Evolutionary conservation across 495 filamentous ascomycete species (phyloP).

Genomic region (Neurospora hispaniola): DNA sequence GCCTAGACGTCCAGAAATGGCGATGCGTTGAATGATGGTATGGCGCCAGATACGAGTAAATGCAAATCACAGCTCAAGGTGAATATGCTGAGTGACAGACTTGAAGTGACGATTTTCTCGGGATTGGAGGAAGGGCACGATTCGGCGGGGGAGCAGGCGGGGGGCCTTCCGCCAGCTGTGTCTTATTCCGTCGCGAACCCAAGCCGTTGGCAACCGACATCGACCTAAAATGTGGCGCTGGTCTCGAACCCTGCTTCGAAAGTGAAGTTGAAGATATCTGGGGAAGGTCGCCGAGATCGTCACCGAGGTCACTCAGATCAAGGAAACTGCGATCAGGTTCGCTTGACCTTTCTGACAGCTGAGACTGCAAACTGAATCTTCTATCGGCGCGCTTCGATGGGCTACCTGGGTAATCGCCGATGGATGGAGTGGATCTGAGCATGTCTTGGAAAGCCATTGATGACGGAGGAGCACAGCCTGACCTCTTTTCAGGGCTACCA

Average conservation of each 20-base stretch:
- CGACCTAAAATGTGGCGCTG: constrained; percentile 20
- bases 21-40: neutral
- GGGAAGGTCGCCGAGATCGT: constrained; percentile 3
- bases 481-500: neutral
- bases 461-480: neutral
- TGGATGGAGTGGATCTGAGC: constrained; percentile 13
- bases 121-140: constrained; percentile 52
- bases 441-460: constrained; percentile 5
- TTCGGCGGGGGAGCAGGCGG: constrained; percentile 54
- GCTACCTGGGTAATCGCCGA: constrained; percentile 12
- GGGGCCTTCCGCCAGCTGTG: constrained; percentile 46
- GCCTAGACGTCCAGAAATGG: neutral
- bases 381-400: neutral
- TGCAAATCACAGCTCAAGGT: neutral
- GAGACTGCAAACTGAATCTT: constrained; percentile 15
- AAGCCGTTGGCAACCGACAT: constrained; percentile 22
- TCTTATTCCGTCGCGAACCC: constrained; percentile 44
- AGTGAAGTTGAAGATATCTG: constrained; percentile 16
- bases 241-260: constrained; percentile 14
- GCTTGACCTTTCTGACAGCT: constrained; percentile 6
- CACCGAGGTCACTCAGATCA: constrained; percentile 1
- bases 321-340: neutral
- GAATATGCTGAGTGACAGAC: neutral
- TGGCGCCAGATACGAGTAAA: neutral
- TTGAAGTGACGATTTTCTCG: constrained; percentile 13